Evolutionary conservation across 1,284 basidiomycete genomes (phyloP), one percentile per base, ranked within the genome.

Genomic region (Caloboletus firmus): DNA sequence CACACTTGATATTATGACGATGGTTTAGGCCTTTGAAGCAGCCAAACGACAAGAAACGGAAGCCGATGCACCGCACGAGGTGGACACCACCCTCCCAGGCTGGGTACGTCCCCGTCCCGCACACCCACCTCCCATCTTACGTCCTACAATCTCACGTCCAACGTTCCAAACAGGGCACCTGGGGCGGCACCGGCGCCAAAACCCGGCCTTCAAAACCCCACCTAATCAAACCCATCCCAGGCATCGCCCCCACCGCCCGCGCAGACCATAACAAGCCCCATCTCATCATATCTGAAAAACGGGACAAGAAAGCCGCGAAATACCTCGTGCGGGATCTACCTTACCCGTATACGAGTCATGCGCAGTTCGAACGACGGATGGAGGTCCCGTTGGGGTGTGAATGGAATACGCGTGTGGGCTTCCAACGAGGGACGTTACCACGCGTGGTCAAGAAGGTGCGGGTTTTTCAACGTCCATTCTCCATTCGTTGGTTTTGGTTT

Each of bases 251-350:
- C 0, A 76, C 76, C 5, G 74, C 85, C 48, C 89, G 97, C 45
- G 88, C 90, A 43, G 97, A 99, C 74, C 87, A 87, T 57, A 78
- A 79, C 49, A 91, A 93, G 68, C 79, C 84, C 9, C 87, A 97
- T 70, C 85, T 99, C 61, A 97, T 99, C 75, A 92, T 99, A 65
- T 92, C 91, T 2, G 95, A 99, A 74, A 90, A 89, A 68, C 84
- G 87, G 52, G 95, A 98, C 76, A 95, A 94, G 76, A 98, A 98
- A 71, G 93, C 92, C 1, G 77, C 84, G 12, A 91, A 92, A 72
- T 98, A 94, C 72, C 79, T 87, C 54, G 83, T 93, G 52, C 91
- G 90, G 69, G 93, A 97, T 70, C 73, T 99, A 45, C 96, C 96
- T 3, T 91, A 89, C 71, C 96, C 96, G 2, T 99, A 95, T 70